Percentiles rank a stretch among this genome's conserved stretches.
Conservation (phyloP, 208 protist species). For the Crithidia fasciculata region DNA sequence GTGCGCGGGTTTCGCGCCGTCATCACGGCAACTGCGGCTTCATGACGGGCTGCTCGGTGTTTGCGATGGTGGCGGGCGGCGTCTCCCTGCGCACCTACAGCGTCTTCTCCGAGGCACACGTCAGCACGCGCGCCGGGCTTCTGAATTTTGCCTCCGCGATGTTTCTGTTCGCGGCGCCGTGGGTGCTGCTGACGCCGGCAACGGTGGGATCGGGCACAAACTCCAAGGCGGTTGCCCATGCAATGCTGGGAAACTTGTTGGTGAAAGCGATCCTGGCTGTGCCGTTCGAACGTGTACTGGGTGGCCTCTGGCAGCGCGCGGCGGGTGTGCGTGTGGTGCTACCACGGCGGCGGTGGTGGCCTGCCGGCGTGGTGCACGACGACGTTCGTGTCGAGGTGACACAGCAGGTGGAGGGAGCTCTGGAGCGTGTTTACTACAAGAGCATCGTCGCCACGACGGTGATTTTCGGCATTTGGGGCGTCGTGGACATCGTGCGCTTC, state of each 20-base stretch:
- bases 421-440: constrained; percentile 39
- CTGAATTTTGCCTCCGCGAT: constrained; percentile 31
- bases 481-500: constrained; percentile 21
- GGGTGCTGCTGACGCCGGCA: constrained; percentile 32
- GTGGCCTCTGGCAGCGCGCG: constrained; percentile 30
- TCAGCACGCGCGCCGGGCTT: constrained; percentile 12
- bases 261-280: constrained; percentile 42
- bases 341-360: background rate
- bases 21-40: constrained; percentile 21
- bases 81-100: constrained; percentile 21
- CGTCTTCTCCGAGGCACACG: constrained; percentile 3
- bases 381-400: constrained; percentile 8
- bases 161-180: constrained; percentile 34
- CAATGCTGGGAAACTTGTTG: constrained; percentile 28
- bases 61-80: constrained; percentile 22
- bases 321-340: constrained; percentile 24
- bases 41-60: background rate
- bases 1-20: constrained; percentile 5
- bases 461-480: constrained; percentile 17
- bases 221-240: constrained; percentile 24
- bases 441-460: constrained; percentile 14
- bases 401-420: constrained; percentile 26
- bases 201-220: constrained; percentile 10
- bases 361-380: background rate
- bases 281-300: constrained; percentile 33